Base-by-base conservation (phyloP, 148 eudicot species). In the Vaccinium vitisidaea region DNA sequence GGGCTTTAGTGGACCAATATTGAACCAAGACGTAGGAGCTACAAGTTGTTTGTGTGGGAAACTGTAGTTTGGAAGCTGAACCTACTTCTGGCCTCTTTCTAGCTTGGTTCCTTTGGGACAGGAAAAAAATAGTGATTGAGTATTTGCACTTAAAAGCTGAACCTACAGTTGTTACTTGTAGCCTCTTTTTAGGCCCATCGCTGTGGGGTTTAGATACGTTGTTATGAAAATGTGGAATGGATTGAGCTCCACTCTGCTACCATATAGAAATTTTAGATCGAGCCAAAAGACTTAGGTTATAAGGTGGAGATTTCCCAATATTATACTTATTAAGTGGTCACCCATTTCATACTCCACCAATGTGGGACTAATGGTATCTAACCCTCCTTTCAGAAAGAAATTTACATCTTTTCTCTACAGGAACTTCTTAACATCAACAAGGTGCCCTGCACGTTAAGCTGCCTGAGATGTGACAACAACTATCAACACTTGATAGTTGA, bases 391-490 rank as follows among this genome's bases (percentile, higher is more conserved):
- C 23, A 7, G 25, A 50, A n/a, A 21, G 3, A 6, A 48, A 49
- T n/a, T 49, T 30, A 80, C 58, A 18, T 52, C 19, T 58, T 58
- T 80, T 59, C 23, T 15, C 59, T 78, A 52, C 73, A 69, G 39
- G 53, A 59, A 80, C 5, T 43, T 5, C 58, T 58, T 27, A 30
- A 30, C 58, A 30, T 73, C 79, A 70, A 81, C 65, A 63, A 85
- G 87, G 83, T 89, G 85, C 83, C 59, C 87, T 87, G 90, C 93
- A 91, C 86, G 89, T 90, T 77, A 39, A 53, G 80, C 86, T 79
- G 85, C 71, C 76, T 30, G 36, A 27, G 59, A 82, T 61, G 67
- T 86, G 80, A 69, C 78, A 59, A 49, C 77, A 59, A 67, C 53
- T 59, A 4, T 53, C 58, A 82, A 52, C 54, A 25, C 63, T 27